Base-by-base conservation (phyloP, 1,284 basidiomycete species). In the Ganoderma meredithae region DNA sequence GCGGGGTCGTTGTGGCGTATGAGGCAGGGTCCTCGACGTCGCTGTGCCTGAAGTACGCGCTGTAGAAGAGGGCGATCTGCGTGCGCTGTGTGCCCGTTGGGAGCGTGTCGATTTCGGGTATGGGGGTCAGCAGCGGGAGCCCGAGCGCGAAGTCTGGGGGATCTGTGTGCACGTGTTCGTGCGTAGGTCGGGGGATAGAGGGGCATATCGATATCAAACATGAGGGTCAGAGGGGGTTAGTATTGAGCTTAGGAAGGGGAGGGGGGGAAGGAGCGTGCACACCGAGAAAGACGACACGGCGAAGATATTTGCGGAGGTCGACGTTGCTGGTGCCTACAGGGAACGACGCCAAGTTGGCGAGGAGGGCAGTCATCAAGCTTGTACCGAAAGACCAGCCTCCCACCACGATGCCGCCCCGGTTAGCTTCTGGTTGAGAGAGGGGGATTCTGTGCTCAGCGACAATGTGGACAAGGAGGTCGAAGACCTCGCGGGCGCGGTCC, bases 261-360 rank as follows among this genome's bases (percentile, higher is more conserved):
- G 8, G 8, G 8, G 2, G 25, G 9, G 1, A 15, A 6, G 25
- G 10, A 52, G 49, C 9, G 19, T 41, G 31, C 69, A 22, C 43
- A 78, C 77, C 76, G 39, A 73, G 72, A 17, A 74, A 59, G 43
- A 77, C 70, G 62, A 75, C 68, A 15, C 71, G 70, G 6, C 75
- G 70, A 41, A 79, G 69, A 40, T 74, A 76, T 10, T 60, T 62
- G 25, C 77, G 59, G 1, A 68, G 22, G 1, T 56, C 44, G 13
- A 66, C 59, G 7, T 62, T 63, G 25, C 27, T 3, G 27, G 27
- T 3, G 27, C 73, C 73, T 1, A n/a, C 63, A 13, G 73, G 69
- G 33, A 74, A 63, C 6, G 61, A 61, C 17, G 69, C 69, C 17
- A 72, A 69, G 64, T 73, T 65, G n/a, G 77, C 76, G 12, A 79